A percentile compares a stretch with the other conserved stretches of the same genome.
Conservation (phyloP, 1,139 yeast genomes). For the Magnusiomyces sp. region DNA sequence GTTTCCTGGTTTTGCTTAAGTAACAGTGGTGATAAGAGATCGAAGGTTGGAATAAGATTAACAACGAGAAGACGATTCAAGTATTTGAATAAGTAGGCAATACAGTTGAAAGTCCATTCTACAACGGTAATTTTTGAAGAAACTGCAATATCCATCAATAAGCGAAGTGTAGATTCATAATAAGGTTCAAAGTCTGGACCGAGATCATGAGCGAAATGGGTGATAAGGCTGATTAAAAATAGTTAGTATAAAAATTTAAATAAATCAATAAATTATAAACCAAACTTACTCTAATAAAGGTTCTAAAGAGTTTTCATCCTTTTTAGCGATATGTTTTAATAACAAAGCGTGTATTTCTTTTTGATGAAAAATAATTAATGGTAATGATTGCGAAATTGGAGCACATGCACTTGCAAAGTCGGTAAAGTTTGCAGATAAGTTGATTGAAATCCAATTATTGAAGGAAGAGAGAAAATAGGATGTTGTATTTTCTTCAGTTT, state of each 20-base stretch:
- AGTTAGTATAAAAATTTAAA: neutral
- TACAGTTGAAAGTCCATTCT: constrained; percentile 76
- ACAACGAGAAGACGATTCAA: constrained; percentile 53
- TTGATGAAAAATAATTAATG: constrained; percentile 73
- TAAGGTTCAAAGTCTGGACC: constrained; percentile 83
- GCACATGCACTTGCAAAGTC: constrained; percentile 53
- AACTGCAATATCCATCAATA: constrained; percentile 46
- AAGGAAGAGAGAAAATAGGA: constrained; percentile 75
- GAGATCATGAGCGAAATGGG: constrained; percentile 85
- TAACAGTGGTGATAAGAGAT: constrained; percentile 56
- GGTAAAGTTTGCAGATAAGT: constrained; percentile 65
- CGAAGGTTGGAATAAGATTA: constrained; percentile 62
- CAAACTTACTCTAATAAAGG: constrained; percentile 56
- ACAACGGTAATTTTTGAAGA: constrained; percentile 48
- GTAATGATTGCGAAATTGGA: constrained; percentile 55
- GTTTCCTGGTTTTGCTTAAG: neutral
- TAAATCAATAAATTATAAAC: neutral
- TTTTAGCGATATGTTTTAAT: constrained; percentile 40
- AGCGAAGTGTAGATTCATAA: constrained; percentile 45
- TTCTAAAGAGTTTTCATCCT: constrained; percentile 67
- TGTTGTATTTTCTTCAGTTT: constrained; percentile 41
- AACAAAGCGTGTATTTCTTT: constrained; percentile 49
- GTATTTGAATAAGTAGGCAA: constrained; percentile 87
- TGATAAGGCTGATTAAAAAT: constrained; percentile 36
- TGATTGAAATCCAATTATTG: constrained; percentile 83